Conservation (phyloP, 75 land plant species). For the Sequoia sempervirens region DNA sequence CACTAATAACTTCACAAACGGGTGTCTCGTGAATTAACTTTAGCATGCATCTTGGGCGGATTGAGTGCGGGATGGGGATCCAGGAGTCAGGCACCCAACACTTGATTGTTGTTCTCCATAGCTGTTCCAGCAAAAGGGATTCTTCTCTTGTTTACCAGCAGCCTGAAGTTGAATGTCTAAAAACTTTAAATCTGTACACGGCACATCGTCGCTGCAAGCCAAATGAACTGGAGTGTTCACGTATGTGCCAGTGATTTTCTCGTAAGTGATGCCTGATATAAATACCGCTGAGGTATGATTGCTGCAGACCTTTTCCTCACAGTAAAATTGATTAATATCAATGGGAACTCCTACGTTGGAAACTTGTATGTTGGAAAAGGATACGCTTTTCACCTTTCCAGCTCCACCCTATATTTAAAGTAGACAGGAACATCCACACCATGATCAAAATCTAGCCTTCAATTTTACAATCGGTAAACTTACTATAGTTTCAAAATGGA, state of each 20-base stretch:
- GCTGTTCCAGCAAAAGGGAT: not conserved
- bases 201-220: slow-evolving; percentile 67
- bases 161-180: slow-evolving; percentile 40
- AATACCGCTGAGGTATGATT: slow-evolving; percentile 61
- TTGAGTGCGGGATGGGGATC: not conserved
- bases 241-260: slow-evolving; percentile 61
- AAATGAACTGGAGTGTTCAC: slow-evolving; percentile 41
- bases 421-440: not conserved
- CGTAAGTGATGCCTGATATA: slow-evolving; percentile 42
- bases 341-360: slow-evolving; percentile 45
- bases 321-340: slow-evolving; percentile 73
- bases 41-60: not conserved
- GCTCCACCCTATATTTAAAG: slow-evolving; percentile 45
- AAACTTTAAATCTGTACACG: slow-evolving; percentile 52
- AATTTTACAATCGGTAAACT: no score
- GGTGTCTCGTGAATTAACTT: no score
- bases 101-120: not conserved
- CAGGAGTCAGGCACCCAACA: not conserved
- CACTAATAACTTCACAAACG: no score
- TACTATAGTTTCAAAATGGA: no score
- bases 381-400: slow-evolving; percentile 41
- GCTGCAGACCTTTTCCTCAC: slow-evolving; percentile 45
- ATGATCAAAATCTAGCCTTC: not conserved
- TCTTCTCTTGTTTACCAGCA: not conserved
- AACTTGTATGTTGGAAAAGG: slow-evolving; percentile 42